These are phyloP conservation scores for Aspergillus piperis DNA, from an alignment of 2,329 filamentous ascomycete species.

Conservation along the genomic window DNA sequence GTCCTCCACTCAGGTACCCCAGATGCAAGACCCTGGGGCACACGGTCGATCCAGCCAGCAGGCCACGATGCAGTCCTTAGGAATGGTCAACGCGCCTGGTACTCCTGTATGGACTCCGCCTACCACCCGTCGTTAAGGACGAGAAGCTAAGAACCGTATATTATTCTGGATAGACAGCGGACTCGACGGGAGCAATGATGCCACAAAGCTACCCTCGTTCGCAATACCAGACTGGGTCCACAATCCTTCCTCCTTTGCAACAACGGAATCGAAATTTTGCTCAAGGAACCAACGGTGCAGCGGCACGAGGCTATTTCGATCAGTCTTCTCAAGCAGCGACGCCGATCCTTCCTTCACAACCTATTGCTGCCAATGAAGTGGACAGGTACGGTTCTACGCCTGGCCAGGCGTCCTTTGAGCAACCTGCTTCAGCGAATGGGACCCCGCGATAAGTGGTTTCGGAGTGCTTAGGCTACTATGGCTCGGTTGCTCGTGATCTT, in stretches of 20 bases:
- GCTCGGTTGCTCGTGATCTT: conserved; percentile 16
- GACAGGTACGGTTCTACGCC: conserved; percentile 35
- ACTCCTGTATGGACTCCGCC: conserved; percentile 39
- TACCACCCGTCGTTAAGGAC: conserved; percentile 24
- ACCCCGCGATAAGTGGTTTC: conserved; percentile 31
- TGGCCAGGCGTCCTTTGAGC: conserved; percentile 31
- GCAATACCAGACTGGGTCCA: conserved; percentile 36
- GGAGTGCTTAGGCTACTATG: conserved; percentile 16
- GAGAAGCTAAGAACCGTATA: conserved; percentile 32
- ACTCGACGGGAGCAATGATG: conserved; percentile 41
- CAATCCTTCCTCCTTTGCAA: conserved; percentile 40
- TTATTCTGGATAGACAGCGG: conserved; percentile 35
- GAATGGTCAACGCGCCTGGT: conserved; percentile 40
- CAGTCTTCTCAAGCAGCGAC: conserved; percentile 34
- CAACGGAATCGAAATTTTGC: conserved; percentile 35
- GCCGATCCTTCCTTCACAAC: conserved; percentile 39
- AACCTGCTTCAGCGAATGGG: conserved; percentile 34
- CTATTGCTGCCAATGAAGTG: conserved; percentile 31
- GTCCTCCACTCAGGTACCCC: conserved; percentile 34
- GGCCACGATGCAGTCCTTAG: conserved; percentile 39
- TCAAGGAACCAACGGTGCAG: conserved; percentile 32
- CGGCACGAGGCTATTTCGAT: conserved; percentile 36
- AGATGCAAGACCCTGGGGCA: conserved; percentile 38
- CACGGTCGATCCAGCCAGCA: conserved; percentile 38
- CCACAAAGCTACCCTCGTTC: conserved; percentile 38